Evolutionary conservation across 2,329 filamentous ascomycete species (phyloP).

Genomic region (Rachicladosporium sp.): DNA sequence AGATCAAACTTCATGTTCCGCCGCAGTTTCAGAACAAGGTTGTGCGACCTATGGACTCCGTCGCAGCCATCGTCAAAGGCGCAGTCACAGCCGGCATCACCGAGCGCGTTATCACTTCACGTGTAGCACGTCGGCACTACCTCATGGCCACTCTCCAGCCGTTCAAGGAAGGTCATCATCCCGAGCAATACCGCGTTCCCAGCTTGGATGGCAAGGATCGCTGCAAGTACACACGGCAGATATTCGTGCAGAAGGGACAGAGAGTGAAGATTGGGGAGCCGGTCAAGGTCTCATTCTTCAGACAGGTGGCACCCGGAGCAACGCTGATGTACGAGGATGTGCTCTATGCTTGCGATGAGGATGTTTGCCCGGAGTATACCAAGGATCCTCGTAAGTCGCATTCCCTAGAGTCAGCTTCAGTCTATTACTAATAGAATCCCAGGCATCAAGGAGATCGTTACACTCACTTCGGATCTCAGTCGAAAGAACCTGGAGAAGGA

Average conservation of each 20-base stretch:
- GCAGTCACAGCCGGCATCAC: constrained; percentile 97
- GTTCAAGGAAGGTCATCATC: constrained; percentile 99
- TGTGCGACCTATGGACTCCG: constrained; percentile 95
- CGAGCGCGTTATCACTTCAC: constrained; percentile 89
- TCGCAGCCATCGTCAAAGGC: constrained; percentile 95
- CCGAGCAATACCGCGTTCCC: constrained; percentile 93
- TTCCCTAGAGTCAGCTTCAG: constrained; percentile 4
- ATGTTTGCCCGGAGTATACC: constrained; percentile 95
- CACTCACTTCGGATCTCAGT: constrained; percentile 88
- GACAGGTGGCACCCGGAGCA: constrained; percentile 90
- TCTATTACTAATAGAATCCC: constrained; percentile 2
- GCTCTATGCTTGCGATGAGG: constrained; percentile 91
- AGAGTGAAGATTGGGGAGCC: constrained; percentile 98
- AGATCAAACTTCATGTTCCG: constrained; percentile 96
- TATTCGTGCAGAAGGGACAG: constrained; percentile 97
- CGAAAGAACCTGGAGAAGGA: constrained; percentile 98
- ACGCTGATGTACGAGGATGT: constrained; percentile 99
- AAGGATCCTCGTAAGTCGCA: constrained; percentile 87
- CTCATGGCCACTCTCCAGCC: constrained; percentile 98
- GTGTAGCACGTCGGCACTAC: constrained; percentile 93
- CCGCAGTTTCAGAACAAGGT: constrained; percentile 98
- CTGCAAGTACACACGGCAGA: constrained; percentile 97
- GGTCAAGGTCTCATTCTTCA: constrained; percentile 97
- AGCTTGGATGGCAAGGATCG: constrained; percentile 93
- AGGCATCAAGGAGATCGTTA: constrained; percentile 99